phyloP scores from a whole-genome alignment of 352 stramenopile species.

The Phytophthora pseudosyringae region DNA sequence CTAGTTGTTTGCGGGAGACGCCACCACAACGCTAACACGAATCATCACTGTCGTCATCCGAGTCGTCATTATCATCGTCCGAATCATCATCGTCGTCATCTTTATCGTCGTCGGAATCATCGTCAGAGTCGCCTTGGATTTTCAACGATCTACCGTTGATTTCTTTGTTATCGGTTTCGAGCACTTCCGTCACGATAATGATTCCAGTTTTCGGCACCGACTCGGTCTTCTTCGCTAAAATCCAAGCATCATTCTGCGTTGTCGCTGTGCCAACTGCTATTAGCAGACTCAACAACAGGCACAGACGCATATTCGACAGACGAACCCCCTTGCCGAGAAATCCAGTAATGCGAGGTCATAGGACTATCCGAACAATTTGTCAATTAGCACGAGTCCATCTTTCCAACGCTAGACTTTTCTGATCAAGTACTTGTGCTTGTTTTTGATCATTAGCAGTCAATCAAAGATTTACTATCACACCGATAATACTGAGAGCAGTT shows the following conservation, averaged over 20 bases:
- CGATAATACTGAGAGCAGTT: no score
- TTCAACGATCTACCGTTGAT: slow-evolving; percentile 2
- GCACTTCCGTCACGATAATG: background rate
- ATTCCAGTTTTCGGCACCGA: slow-evolving; percentile 9
- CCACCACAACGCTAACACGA: background rate
- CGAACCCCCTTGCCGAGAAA: background rate
- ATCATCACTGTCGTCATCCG: slow-evolving; percentile 19
- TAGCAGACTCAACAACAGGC: slow-evolving; percentile 2
- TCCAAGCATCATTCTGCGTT: background rate
- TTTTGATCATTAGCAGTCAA: background rate
- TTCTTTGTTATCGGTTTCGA: background rate
- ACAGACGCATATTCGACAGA: slow-evolving; percentile 2
- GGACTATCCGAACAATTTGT: slow-evolving; percentile 1
- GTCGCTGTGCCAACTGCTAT: background rate
- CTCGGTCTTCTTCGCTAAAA: background rate
- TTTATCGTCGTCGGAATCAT: slow-evolving; percentile 22
- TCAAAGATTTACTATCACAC: no score
- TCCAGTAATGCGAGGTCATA: slow-evolving; percentile 3
- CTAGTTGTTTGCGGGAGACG: background rate
- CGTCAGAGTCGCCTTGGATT: slow-evolving; percentile 17
- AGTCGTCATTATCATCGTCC: slow-evolving; percentile 17
- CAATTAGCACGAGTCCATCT: background rate
- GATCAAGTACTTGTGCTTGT: background rate
- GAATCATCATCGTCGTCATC: slow-evolving; percentile 27
- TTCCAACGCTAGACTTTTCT: background rate